These are phyloP conservation scores for Thielaviopsis euricoi DNA, from an alignment of 2,329 filamentous ascomycete genomes.

Conservation along the genomic window DNA sequence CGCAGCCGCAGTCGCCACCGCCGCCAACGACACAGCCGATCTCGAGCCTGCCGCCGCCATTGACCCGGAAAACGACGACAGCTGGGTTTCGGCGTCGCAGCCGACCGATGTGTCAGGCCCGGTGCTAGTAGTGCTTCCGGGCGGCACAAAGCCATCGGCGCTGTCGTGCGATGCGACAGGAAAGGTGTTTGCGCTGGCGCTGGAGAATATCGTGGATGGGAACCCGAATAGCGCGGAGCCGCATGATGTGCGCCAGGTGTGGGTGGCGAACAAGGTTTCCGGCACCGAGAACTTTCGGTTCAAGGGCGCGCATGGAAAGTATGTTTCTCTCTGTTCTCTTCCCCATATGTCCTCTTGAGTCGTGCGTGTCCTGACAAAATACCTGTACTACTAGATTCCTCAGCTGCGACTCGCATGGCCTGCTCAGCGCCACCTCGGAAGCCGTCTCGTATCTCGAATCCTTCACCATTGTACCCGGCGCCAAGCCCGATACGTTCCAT, in stretches of 20 bases:
- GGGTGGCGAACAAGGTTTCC: slow-evolving; percentile 70
- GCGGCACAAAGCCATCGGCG: slow-evolving; percentile 52
- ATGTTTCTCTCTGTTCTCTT: slow-evolving; percentile 15
- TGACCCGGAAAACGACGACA: slow-evolving; percentile 50
- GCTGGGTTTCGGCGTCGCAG: slow-evolving; percentile 75
- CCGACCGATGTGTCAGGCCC: slow-evolving; percentile 64
- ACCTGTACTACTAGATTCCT: slow-evolving; percentile 53
- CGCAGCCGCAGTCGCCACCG: neutral
- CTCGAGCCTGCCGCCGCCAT: slow-evolving; percentile 15
- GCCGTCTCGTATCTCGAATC: slow-evolving; percentile 75
- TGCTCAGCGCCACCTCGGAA: slow-evolving; percentile 59
- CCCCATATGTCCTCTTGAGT: slow-evolving; percentile 4
- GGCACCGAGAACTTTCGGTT: slow-evolving; percentile 72
- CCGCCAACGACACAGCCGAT: neutral
- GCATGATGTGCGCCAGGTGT: slow-evolving; percentile 90
- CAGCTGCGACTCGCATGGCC: slow-evolving; percentile 68
- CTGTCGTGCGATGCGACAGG: slow-evolving; percentile 76
- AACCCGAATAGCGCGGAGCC: slow-evolving; percentile 79
- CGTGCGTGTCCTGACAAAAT: slow-evolving; percentile 9
- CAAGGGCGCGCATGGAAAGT: slow-evolving; percentile 82
- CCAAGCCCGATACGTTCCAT: slow-evolving; percentile 55
- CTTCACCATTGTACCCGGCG: slow-evolving; percentile 44
- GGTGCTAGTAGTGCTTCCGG: slow-evolving; percentile 66
- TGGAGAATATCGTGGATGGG: slow-evolving; percentile 80
- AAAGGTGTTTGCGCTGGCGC: slow-evolving; percentile 61